Evolutionary conservation across 2,329 filamentous ascomycete genomes (phyloP), one percentile per base, ranked within the genome.

Genomic region (Aspergillus sp.): DNA sequence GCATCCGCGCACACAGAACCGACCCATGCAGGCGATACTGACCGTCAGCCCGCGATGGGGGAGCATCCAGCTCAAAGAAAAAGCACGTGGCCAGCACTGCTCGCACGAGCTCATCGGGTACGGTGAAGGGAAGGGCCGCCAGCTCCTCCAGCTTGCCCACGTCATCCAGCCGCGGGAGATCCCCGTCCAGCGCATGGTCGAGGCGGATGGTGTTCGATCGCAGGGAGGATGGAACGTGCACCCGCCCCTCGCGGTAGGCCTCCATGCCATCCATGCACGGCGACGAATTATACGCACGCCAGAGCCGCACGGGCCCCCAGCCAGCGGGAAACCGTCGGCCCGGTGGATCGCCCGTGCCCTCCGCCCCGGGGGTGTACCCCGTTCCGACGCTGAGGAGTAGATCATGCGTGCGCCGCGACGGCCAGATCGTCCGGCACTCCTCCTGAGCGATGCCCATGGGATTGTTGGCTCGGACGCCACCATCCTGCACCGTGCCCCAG

Each of bases 391-490:
- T 64, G 7, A 68, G 22, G 5, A 68, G 57, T 2, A 68, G 56
- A 57, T 65, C 61, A 34, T 58, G 59, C 30, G 47, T 57, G 27
- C 52, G 50, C 12, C 53, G 48, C 12, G 44, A 42, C n/a, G 66
- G 65, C 66, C 64, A 68, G 49, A 67, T 61, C 4, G 51, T 45
- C 13, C 15, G 39, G 12, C 59, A 58, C 52, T 68, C 66, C 30
- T 56, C 58, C 40, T 61, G 56, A 19, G 60, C 65, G 49, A 62
- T 62, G 1, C 62, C 56, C 7, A 62, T 44, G 9, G 65, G 66
- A 48, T 66, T 66, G 49, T 68, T 68, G 37, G 63, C 64, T 22
- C 62, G 56, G 15, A 68, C 60, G 4, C 65, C 66, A 12, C 66
- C 64, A 51, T 68, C 66, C 48, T 68, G 62, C 13, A 68, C 40